Percentiles rank a stretch among this genome's conserved stretches.
These are phyloP conservation scores for Aquilaria malaccensis DNA, from an alignment of 345 rosid species.

Conservation along the genomic window DNA sequence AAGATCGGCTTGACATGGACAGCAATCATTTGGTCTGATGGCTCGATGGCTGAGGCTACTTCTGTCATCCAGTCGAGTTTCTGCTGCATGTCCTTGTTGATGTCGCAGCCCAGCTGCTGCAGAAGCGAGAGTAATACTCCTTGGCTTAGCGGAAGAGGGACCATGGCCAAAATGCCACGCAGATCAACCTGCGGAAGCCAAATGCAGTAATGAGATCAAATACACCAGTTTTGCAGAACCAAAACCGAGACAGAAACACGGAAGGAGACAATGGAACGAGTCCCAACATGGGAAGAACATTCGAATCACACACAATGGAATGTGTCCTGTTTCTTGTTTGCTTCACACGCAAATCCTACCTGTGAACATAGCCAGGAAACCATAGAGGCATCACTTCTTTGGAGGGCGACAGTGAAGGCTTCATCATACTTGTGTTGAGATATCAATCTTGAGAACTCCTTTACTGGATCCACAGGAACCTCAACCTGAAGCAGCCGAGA, in stretches of 20 bases:
- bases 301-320: not conserved
- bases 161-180: constrained; percentile 37
- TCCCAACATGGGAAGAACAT: not conserved
- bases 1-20: constrained; percentile 57
- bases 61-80: constrained; percentile 83
- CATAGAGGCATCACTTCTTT: constrained; percentile 70
- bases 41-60: constrained; percentile 67
- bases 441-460: constrained; percentile 59
- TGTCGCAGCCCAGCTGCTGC: constrained; percentile 79
- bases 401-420: constrained; percentile 67
- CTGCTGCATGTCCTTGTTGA: constrained; percentile 48
- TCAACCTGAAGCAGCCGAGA: constrained; percentile 38
- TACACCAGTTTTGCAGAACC: no score
- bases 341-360: constrained; percentile 27
- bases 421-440: constrained; percentile 69
- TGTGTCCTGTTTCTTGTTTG: not conserved
- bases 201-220: not conserved
- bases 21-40: constrained; percentile 58
- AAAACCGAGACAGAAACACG: no score
- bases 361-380: constrained; percentile 91
- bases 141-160: constrained; percentile 75
- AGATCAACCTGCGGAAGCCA: constrained; percentile 52
- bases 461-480: constrained; percentile 62
- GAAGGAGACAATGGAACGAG: no score
- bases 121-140: constrained; percentile 78